These are phyloP conservation scores for Pseudogymnoascus sp. DNA, from an alignment of 2,329 filamentous ascomycete genomes.

Conservation along the genomic window DNA sequence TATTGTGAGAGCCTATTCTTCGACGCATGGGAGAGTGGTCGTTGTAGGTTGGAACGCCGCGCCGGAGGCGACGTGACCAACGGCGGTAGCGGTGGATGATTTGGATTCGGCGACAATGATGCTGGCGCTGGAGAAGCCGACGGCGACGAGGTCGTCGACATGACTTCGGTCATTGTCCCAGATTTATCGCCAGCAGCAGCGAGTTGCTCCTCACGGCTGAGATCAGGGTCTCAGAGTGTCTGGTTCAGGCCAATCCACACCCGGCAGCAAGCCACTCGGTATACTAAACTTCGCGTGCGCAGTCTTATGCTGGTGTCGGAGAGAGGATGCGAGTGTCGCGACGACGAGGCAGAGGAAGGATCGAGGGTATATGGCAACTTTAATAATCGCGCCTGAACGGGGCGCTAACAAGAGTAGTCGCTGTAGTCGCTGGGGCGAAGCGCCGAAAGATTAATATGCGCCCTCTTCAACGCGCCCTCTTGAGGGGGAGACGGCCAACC, in stretches of 20 bases:
- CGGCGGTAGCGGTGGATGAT: slow-evolving; percentile 45
- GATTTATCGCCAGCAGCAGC: slow-evolving; percentile 7
- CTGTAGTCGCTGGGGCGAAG: background rate
- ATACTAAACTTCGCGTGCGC: background rate
- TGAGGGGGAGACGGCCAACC: background rate
- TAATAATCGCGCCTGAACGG: slow-evolving; percentile 1
- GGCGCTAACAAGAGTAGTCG: slow-evolving; percentile 1
- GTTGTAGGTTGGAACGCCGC: slow-evolving; percentile 51
- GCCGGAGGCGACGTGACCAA: slow-evolving; percentile 45
- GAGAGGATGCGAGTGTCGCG: background rate
- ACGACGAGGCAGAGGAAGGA: background rate
- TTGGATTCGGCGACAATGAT: slow-evolving; percentile 39
- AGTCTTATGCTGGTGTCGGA: slow-evolving; percentile 3
- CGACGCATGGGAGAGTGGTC: slow-evolving; percentile 67
- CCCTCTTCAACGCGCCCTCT: slow-evolving; percentile 2
- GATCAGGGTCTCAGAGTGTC: slow-evolving; percentile 6
- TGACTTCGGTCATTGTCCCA: slow-evolving; percentile 35
- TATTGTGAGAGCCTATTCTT: slow-evolving; percentile 79
- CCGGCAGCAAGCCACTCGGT: background rate
- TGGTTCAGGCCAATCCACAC: slow-evolving; percentile 7
- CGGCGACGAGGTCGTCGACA: slow-evolving; percentile 47
- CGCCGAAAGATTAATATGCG: slow-evolving; percentile 3
- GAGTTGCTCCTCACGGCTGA: slow-evolving; percentile 2
- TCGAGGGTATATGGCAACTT: slow-evolving; percentile 3
- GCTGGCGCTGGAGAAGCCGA: slow-evolving; percentile 44